These are phyloP conservation scores for Coelastrella sp. DNA, from an alignment of 139 green algal genomes.

Conservation along the genomic window DNA sequence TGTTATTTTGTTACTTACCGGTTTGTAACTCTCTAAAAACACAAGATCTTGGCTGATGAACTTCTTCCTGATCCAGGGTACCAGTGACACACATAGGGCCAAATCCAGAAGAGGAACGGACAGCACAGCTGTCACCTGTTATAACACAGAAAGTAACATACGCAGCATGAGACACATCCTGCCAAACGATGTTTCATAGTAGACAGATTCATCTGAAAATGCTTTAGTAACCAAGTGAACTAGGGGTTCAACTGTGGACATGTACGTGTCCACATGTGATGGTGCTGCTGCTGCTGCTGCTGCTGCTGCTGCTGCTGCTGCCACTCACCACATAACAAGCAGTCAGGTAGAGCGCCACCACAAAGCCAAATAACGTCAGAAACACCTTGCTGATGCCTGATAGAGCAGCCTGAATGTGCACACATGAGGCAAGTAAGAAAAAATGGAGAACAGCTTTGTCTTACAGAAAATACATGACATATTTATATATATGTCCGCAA, in stretches of 20 bases:
- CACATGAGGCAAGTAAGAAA: too few species aligned
- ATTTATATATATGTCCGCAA: too few species aligned
- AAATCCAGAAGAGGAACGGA: constrained; percentile 43
- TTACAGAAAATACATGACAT: too few species aligned
- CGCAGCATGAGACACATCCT: too few species aligned
- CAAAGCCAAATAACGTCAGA: constrained; percentile 14
- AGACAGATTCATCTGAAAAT: too few species aligned
- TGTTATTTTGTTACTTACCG: not conserved
- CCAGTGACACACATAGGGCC: not conserved
- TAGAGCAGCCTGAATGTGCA: constrained; percentile 8
- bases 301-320: not conserved
- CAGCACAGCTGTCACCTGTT: constrained; percentile 46
- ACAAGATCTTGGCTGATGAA: constrained; percentile 35
- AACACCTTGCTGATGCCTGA: not conserved
- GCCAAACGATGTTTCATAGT: too few species aligned
- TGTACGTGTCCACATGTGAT: not conserved
- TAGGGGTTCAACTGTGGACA: too few species aligned
- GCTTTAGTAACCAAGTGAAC: too few species aligned
- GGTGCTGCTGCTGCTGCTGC: not conserved
- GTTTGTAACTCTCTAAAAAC: constrained; percentile 47
- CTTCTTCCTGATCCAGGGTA: not conserved
- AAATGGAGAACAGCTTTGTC: too few species aligned
- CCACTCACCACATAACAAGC: constrained; percentile 47
- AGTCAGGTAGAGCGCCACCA: constrained; percentile 43
- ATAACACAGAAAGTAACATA: too few species aligned